Evolutionary conservation across 371 early-diverging fungal genomes (phyloP), one percentile per base, ranked within the genome.

Genomic region (Mortierella sp.): DNA sequence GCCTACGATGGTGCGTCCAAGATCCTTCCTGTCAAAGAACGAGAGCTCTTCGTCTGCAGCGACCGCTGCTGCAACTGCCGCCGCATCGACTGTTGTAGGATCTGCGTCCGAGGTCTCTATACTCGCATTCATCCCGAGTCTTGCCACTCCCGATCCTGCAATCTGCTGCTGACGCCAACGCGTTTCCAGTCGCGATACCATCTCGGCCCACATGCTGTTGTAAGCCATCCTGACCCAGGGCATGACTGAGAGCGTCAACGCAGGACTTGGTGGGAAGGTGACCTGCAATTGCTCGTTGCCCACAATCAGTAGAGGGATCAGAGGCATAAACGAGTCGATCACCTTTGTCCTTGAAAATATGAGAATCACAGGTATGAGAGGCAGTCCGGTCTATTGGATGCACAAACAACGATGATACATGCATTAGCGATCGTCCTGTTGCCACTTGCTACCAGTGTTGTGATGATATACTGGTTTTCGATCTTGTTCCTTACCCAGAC

Each of bases 321-420:
- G 80, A 24, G 92, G 92, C 91, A 92, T 89, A 48, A 90, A 86
- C 14, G 89, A 87, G 49, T 90, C 90, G 8, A 89, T 80, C 24
- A 88, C 51, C 46, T 84, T 89, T 51, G 90, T 89, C 71, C 94
- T 90, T 16, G 95, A 93, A 56, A 89, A 88, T 4, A 95, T 87
- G 29, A 95, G 90, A 12, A 91, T 88, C 74, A 91, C 88, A 11
- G 95, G 95, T 51, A 95, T 93, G 6, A 91, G 77, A 32, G 94
- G 94, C 12, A 93, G 82, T 0, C 91, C 92, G 7, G 82, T 77
- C 90, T 89, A 79, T 35, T 44, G 27, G 32, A 35, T n/a, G 18
- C 7, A 38, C 24, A 65, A 38, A 32, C 24, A 12, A 32, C 1
- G 43, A 63, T 0, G 7, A 35, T 35, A 29, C 3, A 63, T 60